Conservation (phyloP, 75 land plant genomes). For the Picea glauca region DNA sequence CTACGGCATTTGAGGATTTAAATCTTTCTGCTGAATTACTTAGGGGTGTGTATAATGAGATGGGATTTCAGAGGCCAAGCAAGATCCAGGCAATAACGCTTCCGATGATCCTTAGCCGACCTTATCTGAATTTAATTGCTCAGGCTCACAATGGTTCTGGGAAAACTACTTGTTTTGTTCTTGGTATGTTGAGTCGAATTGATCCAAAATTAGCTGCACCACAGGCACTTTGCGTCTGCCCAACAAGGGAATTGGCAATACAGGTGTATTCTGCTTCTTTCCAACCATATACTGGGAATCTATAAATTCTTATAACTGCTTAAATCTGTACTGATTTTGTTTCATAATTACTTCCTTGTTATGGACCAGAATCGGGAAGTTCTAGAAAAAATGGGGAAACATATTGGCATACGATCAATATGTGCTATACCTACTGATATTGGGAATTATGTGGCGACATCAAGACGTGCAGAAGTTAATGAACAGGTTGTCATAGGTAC, state of each 20-base stretch:
- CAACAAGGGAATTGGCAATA: slow-evolving; percentile 83
- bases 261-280: slow-evolving; percentile 44
- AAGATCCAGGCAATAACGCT: slow-evolving; percentile 84
- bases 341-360: not conserved
- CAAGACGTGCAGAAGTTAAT: slow-evolving; percentile 41
- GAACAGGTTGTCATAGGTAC: slow-evolving; percentile 95
- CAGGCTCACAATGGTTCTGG: slow-evolving; percentile 98
- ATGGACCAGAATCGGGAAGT: slow-evolving; percentile 73
- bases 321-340: not conserved
- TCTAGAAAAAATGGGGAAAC: slow-evolving; percentile 70
- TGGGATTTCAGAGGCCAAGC: slow-evolving; percentile 79
- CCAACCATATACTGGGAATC: not conserved
- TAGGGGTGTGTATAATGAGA: slow-evolving; percentile 62
- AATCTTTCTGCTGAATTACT: slow-evolving; percentile 52
- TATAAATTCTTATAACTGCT: not conserved
- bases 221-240: slow-evolving; percentile 89
- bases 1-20: slow-evolving; percentile 66
- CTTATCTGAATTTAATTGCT: slow-evolving; percentile 72
- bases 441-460: slow-evolving; percentile 17
- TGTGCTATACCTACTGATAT: slow-evolving; percentile 66
- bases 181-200: slow-evolving; percentile 89
- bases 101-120: slow-evolving; percentile 92
- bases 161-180: slow-evolving; percentile 93
- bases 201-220: slow-evolving; percentile 58
- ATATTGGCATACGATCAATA: slow-evolving; percentile 68